Percentiles rank a stretch among this genome's conserved stretches.
These are phyloP conservation scores for Gracilaria caudata DNA, from an alignment of 23 red algal species.

Conservation along the genomic window DNA sequence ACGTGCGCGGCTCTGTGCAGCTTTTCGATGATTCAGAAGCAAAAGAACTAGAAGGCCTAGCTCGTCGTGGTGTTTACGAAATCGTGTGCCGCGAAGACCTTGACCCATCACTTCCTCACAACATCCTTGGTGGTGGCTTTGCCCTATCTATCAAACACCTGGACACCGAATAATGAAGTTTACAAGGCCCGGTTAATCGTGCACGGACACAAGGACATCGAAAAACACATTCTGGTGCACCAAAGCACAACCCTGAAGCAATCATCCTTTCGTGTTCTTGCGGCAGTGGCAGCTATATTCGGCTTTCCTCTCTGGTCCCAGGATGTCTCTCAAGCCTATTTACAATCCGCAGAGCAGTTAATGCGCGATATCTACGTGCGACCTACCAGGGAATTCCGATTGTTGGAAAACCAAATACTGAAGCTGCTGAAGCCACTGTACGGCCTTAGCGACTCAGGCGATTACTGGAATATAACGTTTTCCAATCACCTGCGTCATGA, in stretches of 20 bases:
- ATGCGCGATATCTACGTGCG: conserved; percentile 8
- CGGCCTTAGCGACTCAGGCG: neutral
- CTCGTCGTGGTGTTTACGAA: conserved; percentile 2
- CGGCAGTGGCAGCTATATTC: conserved; percentile 9
- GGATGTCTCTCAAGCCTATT: conserved; percentile 7
- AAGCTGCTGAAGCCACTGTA: conserved; percentile 2
- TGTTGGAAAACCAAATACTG: neutral
- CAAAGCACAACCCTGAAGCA: conserved; percentile 7
- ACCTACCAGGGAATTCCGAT: neutral
- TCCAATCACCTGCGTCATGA: conserved; percentile 7
- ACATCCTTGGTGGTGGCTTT: conserved; percentile 5
- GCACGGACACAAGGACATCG: neutral
- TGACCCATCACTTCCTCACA: neutral
- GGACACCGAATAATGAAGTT: conserved; percentile 20
- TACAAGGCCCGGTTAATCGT: conserved; percentile 38
- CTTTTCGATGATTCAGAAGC: conserved; percentile 6
- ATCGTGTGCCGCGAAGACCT: neutral
- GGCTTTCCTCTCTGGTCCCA: conserved; percentile 8
- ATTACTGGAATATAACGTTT: conserved; percentile 35
- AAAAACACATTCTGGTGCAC: neutral
- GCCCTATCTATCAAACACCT: conserved; percentile 1
- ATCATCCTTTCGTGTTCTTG: neutral
- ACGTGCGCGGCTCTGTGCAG: neutral
- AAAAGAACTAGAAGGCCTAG: neutral
- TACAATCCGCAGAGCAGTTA: neutral